A percentile compares a stretch with the other conserved stretches of the same genome.
These are phyloP conservation scores for Cystobasidium onofrii DNA, from an alignment of 768 basidiomycete genomes.

Conservation along the genomic window DNA sequence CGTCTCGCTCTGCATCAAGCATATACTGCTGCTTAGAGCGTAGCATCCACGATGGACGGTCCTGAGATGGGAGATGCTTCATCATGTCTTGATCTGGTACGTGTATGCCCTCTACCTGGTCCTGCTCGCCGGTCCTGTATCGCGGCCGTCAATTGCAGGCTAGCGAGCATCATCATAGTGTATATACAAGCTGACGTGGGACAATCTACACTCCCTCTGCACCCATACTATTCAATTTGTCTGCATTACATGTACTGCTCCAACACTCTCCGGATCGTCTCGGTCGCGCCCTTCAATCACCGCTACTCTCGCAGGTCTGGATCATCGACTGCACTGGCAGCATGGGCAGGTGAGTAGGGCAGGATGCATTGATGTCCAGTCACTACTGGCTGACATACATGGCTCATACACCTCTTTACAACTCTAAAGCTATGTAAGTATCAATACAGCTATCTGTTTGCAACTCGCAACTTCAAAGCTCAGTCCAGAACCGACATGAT, in stretches of 20 bases:
- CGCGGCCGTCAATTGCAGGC: no score
- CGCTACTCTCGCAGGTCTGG: neutral
- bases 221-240: neutral
- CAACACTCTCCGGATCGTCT: no score
- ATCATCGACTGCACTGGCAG: slow-evolving; percentile 7
- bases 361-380: neutral
- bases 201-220: neutral
- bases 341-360: neutral
- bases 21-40: no score
- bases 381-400: neutral
- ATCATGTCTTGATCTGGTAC: neutral
- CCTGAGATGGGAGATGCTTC: neutral
- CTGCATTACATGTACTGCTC: neutral
- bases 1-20: no score
- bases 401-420: no score
- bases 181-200: neutral
- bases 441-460: no score
- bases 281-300: neutral
- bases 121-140: no score
- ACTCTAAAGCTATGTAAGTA: no score
- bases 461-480: no score
- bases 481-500: no score
- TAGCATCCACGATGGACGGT: neutral
- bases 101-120: neutral
- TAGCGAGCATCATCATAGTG: no score